Conservation (phyloP, 345 rosid genomes). For the Geranium rotundifolium region DNA sequence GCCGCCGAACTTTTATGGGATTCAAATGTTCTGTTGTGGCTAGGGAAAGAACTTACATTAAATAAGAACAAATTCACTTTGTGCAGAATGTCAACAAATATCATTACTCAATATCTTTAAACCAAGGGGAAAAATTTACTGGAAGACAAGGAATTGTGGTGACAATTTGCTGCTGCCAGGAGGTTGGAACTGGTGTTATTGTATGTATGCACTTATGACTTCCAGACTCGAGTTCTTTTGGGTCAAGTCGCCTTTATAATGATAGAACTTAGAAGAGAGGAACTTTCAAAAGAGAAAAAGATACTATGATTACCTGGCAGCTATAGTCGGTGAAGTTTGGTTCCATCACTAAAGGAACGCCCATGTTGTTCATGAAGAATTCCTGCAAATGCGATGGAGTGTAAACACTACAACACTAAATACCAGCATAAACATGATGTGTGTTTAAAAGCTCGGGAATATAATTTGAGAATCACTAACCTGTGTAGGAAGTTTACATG, state of each 20-base stretch:
- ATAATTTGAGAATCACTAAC: slow-evolving; percentile 19
- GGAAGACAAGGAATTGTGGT: not conserved
- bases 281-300: not conserved
- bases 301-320: slow-evolving; percentile 50
- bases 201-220: not conserved
- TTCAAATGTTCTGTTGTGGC: not conserved
- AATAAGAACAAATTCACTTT: not conserved
- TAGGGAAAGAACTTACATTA: not conserved
- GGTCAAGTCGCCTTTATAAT: not conserved
- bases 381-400: slow-evolving; percentile 23
- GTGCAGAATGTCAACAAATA: not conserved
- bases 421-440: not conserved
- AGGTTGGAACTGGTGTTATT: not conserved
- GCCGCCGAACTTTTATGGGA: not conserved
- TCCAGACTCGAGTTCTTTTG: not conserved
- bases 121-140: not conserved
- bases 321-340: slow-evolving; percentile 83
- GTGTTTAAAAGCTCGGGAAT: not conserved
- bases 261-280: not conserved
- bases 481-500: slow-evolving; percentile 96
- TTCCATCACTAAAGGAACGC: slow-evolving; percentile 76
- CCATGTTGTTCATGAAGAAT: slow-evolving; percentile 77
- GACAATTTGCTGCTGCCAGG: not conserved
- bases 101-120: not conserved
- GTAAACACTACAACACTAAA: not conserved